Conservation (phyloP, 192 early-diverging fungal genomes). For the Linnemannia schmuckeri region DNA sequence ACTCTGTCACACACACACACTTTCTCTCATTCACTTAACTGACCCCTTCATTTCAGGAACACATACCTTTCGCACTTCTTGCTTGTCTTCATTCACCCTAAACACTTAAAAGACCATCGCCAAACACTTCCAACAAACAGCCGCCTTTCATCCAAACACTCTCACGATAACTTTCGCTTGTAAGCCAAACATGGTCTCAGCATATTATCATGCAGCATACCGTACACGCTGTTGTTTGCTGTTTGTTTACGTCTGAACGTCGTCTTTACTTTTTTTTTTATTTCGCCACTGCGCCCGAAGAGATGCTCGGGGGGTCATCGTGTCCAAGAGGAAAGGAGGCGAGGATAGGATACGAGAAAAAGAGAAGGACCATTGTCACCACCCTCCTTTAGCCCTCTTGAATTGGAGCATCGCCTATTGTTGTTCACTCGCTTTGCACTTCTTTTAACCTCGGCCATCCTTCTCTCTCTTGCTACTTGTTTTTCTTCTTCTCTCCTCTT, state of each 20-base stretch:
- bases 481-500: neutral
- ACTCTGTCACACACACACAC: neutral
- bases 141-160: too few relatives aligned
- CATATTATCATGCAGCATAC: neutral
- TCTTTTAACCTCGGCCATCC: neutral
- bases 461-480: neutral
- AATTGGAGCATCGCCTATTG: neutral
- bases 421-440: neutral
- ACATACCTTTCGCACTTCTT: neutral
- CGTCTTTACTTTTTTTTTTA: neutral
- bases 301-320: neutral
- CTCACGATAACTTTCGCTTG: neutral
- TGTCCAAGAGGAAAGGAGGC: neutral
- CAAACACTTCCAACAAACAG: neutral
- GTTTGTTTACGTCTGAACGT: neutral
- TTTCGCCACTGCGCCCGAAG: slow-evolving; percentile 2
- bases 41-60: neutral
- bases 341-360: neutral
- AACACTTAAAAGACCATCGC: neutral
- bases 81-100: neutral
- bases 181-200: neutral
- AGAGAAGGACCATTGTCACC: slow-evolving; percentile 2
- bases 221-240: neutral
- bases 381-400: neutral
- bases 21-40: neutral